Conservation (phyloP, 2,329 filamentous ascomycete species). For the Fusarium udum region DNA sequence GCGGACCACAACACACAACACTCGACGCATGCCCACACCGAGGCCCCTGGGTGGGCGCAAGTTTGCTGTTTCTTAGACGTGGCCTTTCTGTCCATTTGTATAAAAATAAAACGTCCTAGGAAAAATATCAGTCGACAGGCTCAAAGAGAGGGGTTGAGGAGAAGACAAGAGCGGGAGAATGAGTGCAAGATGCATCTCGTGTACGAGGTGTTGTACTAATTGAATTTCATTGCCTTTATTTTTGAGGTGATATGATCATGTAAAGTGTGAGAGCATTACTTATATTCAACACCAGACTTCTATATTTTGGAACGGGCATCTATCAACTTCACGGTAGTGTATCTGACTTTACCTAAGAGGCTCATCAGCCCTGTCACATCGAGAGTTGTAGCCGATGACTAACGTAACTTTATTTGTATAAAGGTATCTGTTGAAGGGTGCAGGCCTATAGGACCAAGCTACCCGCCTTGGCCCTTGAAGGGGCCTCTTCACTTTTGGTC, state of each 20-base stretch:
- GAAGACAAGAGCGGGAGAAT: constrained; percentile 20
- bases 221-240: constrained; percentile 31
- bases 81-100: constrained; percentile 49
- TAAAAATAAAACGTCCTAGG: constrained; percentile 51
- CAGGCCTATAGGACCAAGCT: too few relatives aligned
- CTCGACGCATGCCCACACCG: constrained; percentile 11
- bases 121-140: constrained; percentile 38
- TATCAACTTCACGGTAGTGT: not conserved
- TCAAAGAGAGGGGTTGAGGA: constrained; percentile 19
- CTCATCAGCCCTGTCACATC: not conserved
- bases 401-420: not conserved
- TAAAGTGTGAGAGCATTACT: not conserved
- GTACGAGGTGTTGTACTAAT: constrained; percentile 39
- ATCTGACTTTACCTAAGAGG: not conserved
- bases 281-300: not conserved
- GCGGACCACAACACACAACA: constrained; percentile 22
- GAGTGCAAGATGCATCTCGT: constrained; percentile 26
- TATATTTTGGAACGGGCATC: not conserved
- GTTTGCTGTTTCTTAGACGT: constrained; percentile 50
- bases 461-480: too few relatives aligned
- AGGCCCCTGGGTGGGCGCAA: constrained; percentile 39
- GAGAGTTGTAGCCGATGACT: not conserved
- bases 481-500: too few relatives aligned
- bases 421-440: too few relatives aligned
- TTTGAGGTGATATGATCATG: not conserved